A percentile compares a stretch with the other conserved stretches of the same genome.
phyloP scores from a whole-genome alignment of 2,329 filamentous ascomycete genomes.

The Fragosphaeria purpurea region DNA sequence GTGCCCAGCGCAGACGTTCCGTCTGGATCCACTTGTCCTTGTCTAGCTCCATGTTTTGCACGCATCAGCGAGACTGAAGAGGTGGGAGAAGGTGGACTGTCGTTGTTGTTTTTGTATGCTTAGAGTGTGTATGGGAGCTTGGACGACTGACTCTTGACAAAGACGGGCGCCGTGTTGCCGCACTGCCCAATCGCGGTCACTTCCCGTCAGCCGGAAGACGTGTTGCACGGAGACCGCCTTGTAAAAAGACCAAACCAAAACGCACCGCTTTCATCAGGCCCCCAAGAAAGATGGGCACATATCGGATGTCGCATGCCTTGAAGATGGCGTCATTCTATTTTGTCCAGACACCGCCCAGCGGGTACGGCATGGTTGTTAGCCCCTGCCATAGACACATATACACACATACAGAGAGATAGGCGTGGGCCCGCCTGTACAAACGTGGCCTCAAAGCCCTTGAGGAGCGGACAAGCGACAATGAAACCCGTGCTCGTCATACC shows the following conservation, averaged over 20 bases:
- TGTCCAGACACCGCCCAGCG: too few relatives aligned
- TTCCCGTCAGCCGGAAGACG: too few relatives aligned
- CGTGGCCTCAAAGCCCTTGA: too few relatives aligned
- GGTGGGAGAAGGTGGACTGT: too few relatives aligned
- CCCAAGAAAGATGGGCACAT: constrained; percentile 28
- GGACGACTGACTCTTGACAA: constrained; percentile 23
- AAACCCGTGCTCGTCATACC: constrained; percentile 16
- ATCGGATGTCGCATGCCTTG: constrained; percentile 20
- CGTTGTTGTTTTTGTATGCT: too few relatives aligned
- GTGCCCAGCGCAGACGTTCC: constrained; percentile 26
- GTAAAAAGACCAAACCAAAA: background rate
- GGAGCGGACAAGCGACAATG: too few relatives aligned
- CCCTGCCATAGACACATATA: too few relatives aligned
- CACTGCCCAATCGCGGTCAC: constrained; percentile 13
- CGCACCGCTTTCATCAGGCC: constrained; percentile 27
- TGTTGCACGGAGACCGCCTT: too few relatives aligned
- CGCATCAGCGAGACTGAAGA: background rate
- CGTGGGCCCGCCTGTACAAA: too few relatives aligned
- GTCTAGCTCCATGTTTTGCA: constrained; percentile 16
- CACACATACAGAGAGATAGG: too few relatives aligned
- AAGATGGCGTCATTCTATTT: constrained; percentile 23
- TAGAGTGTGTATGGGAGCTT: constrained; percentile 5
- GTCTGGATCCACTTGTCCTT: constrained; percentile 27
- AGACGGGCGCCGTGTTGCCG: constrained; percentile 25
- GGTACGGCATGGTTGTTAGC: too few relatives aligned